phyloP scores from a whole-genome alignment of 1,284 basidiomycete species.

The Trametes pubescens region DNA sequence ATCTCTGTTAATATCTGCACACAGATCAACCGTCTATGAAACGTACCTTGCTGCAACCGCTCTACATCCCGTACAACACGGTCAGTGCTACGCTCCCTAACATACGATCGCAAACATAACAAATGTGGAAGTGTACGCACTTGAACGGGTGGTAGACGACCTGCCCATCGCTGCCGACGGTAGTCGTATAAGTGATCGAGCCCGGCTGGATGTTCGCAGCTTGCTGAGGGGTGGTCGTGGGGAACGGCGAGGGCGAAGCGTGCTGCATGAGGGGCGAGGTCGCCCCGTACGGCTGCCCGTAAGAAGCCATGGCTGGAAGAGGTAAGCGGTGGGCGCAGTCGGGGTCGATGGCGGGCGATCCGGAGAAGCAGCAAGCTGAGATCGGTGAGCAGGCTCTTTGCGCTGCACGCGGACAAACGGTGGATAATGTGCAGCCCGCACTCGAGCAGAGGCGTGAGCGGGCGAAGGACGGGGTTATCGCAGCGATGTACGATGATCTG shows the following conservation, averaged over 20 bases:
- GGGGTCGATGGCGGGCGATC: not conserved
- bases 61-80: conserved; percentile 45
- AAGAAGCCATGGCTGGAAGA: conserved; percentile 24
- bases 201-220: conserved; percentile 57
- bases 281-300: conserved; percentile 30
- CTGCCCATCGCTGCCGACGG: conserved; percentile 63
- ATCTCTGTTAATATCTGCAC: not conserved
- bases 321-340: not conserved
- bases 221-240: conserved; percentile 30
- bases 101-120: conserved; percentile 11
- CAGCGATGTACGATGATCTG: conserved; percentile 27
- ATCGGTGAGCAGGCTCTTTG: conserved; percentile 7
- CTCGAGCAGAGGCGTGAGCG: conserved; percentile 13
- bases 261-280: conserved; percentile 37
- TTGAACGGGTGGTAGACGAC: conserved; percentile 74
- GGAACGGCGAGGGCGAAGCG: conserved; percentile 30
- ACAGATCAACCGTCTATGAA: conserved; percentile 2
- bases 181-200: conserved; percentile 73
- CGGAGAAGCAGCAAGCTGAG: not conserved
- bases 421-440: conserved; percentile 4
- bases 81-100: conserved; percentile 14
- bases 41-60: conserved; percentile 73
- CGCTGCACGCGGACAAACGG: conserved; percentile 9
- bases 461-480: conserved; percentile 29
- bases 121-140: conserved; percentile 47